phyloP scores from a whole-genome alignment of 2,329 filamentous ascomycete genomes.

The Colletotrichum theobromicola region DNA sequence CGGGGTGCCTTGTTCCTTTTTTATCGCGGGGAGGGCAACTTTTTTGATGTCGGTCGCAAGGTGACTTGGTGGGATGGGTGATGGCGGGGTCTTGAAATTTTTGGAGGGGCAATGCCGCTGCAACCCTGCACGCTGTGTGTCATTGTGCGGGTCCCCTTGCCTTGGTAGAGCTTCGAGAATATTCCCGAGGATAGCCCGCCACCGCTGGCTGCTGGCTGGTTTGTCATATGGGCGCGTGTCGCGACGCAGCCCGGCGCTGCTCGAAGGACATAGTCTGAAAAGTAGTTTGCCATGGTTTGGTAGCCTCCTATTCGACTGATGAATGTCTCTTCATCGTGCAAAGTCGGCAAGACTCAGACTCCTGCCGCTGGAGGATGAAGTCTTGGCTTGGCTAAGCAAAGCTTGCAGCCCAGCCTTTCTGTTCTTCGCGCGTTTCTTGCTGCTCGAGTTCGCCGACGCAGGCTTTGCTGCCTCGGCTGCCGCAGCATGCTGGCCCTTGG shows the following conservation, averaged over 20 bases:
- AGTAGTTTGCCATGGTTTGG: neutral
- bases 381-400: conserved; percentile 59
- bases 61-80: conserved; percentile 19
- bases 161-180: conserved; percentile 22
- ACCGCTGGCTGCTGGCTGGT: neutral
- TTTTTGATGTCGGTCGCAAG: conserved; percentile 14
- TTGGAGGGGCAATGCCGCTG: conserved; percentile 27
- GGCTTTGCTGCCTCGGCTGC: conserved; percentile 22
- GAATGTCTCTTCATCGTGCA: conserved; percentile 51
- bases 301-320: fast-evolving
- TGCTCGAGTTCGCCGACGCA: conserved; percentile 57
- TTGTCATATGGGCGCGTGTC: neutral
- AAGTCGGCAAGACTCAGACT: conserved; percentile 57
- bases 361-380: conserved; percentile 37
- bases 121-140: conserved; percentile 20
- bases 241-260: neutral
- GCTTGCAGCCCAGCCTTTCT: conserved; percentile 72
- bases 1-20: neutral
- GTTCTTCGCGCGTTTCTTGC: conserved; percentile 69
- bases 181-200: conserved; percentile 19
- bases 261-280: neutral
- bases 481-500: neutral
- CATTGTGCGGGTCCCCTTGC: conserved; percentile 17
- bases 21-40: neutral
- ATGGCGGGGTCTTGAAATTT: conserved; percentile 26